Conservation (phyloP, 768 basidiomycete genomes). For the Amanita molliuscula region DNA sequence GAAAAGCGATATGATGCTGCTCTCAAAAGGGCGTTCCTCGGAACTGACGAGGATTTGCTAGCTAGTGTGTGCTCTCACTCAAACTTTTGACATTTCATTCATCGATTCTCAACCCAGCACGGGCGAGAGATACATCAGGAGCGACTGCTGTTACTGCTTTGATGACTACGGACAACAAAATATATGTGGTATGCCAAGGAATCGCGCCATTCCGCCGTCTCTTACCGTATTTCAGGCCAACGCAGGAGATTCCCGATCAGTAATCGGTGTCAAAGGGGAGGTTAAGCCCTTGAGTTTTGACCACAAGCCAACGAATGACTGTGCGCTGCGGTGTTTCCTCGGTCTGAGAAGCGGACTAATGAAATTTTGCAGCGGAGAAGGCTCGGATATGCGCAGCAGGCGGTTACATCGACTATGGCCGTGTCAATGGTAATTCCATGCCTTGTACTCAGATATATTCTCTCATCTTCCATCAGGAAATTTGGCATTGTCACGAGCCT, state of each 20-base stretch:
- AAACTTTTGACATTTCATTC: constrained; percentile 8
- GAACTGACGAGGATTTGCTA: constrained; percentile 90
- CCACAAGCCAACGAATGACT: constrained; percentile 87
- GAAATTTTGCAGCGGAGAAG: constrained; percentile 52
- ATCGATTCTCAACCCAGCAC: constrained; percentile 37
- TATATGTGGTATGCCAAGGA: constrained; percentile 58
- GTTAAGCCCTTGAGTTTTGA: constrained; percentile 87
- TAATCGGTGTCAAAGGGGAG: constrained; percentile 75
- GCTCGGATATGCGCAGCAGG: constrained; percentile 83
- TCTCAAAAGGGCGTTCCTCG: constrained; percentile 82
- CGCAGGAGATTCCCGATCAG: constrained; percentile 91
- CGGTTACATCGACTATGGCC: constrained; percentile 92
- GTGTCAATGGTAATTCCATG: constrained; percentile 74
- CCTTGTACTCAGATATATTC: constrained; percentile 1
- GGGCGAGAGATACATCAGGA: constrained; percentile 87
- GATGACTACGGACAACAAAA: constrained; percentile 65
- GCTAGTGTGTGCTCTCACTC: constrained; percentile 42
- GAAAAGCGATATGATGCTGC: constrained; percentile 63
- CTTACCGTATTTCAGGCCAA: constrained; percentile 59
- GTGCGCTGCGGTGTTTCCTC: constrained; percentile 29
- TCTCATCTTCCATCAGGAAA: constrained; percentile 50
- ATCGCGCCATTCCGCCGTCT: constrained; percentile 2
- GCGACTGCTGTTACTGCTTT: constrained; percentile 92
- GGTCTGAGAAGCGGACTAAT: constrained; percentile 5
- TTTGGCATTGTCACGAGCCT: constrained; percentile 85